A percentile compares a stretch with the other conserved stretches of the same genome.
Conservation (phyloP, 1,284 basidiomycete genomes). For the Porodaedalea pini region DNA sequence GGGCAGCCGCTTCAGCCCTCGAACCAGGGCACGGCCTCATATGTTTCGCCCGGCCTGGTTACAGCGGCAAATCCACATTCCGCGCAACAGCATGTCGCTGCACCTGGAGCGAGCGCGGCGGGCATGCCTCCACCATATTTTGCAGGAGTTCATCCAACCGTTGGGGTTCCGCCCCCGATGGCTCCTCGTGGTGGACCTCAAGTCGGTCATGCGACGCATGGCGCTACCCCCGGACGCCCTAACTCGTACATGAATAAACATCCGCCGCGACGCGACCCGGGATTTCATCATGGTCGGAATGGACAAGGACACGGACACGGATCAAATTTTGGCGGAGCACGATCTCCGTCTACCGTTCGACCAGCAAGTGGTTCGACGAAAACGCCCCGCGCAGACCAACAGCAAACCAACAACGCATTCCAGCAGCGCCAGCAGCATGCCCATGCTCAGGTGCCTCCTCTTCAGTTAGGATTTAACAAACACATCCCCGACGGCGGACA, state of each 20-base stretch:
- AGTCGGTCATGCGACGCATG: background rate
- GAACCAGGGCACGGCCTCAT: background rate
- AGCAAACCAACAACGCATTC: background rate
- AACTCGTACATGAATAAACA: constrained; percentile 7
- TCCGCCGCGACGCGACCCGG: constrained; percentile 11
- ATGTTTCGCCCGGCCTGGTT: background rate
- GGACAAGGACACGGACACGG: background rate
- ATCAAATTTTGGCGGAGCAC: background rate
- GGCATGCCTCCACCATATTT: background rate
- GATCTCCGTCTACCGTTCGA: constrained; percentile 3
- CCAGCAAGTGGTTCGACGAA: background rate
- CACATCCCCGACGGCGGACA: constrained; percentile 8
- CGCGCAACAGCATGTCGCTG: background rate
- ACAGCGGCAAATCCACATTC: background rate
- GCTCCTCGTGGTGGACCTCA: background rate
- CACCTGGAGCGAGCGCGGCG: background rate
- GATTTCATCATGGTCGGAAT: constrained; percentile 2
- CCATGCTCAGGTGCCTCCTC: background rate
- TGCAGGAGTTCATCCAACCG: background rate
- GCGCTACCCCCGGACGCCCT: background rate
- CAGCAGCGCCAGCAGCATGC: background rate
- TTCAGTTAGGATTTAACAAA: constrained; percentile 11
- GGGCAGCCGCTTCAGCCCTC: constrained; percentile 1
- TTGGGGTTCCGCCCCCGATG: background rate
- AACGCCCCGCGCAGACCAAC: background rate